Percentiles rank a stretch among this genome's conserved stretches.
Conservation (phyloP, 495 filamentous ascomycete species). For the Xylaria curta region DNA sequence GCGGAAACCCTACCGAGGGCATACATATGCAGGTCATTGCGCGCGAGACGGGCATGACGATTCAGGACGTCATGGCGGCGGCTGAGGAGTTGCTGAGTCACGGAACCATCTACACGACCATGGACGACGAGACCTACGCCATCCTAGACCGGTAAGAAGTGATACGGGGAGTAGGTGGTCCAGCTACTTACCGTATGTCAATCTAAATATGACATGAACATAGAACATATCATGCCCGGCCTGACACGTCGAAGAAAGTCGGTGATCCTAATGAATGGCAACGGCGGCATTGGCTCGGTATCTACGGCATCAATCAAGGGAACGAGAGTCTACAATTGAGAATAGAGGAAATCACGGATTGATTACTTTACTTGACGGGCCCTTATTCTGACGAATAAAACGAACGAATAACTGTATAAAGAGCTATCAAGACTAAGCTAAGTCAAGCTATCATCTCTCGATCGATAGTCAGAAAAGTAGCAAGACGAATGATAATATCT, state of each 20-base stretch:
- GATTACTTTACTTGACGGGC: not conserved
- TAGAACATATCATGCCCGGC: not conserved
- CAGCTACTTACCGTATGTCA: not conserved
- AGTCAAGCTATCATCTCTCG: conserved; percentile 14
- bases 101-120: conserved; percentile 85
- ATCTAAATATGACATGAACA: not conserved
- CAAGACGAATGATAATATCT: conserved; percentile 4
- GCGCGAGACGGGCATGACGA: conserved; percentile 62
- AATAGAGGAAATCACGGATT: conserved; percentile 26
- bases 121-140: conserved; percentile 86
- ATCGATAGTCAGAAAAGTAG: not conserved
- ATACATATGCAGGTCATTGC: conserved; percentile 79
- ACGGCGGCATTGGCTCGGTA: conserved; percentile 22
- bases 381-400: not conserved
- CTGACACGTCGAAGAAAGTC: not conserved
- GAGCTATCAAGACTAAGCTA: conserved; percentile 23
- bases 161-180: not conserved
- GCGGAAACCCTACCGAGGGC: conserved; percentile 74
- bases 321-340: conserved; percentile 7
- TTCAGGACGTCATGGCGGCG: conserved; percentile 72
- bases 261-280: conserved; percentile 6
- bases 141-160: conserved; percentile 59
- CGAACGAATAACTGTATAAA: conserved; percentile 12
- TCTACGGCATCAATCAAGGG: conserved; percentile 16
- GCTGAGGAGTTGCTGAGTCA: conserved; percentile 76